Evolutionary conservation across 176 grass and related monocot species (phyloP), one percentile per base, ranked within the genome.

Genomic region (Panicum miliaceum): DNA sequence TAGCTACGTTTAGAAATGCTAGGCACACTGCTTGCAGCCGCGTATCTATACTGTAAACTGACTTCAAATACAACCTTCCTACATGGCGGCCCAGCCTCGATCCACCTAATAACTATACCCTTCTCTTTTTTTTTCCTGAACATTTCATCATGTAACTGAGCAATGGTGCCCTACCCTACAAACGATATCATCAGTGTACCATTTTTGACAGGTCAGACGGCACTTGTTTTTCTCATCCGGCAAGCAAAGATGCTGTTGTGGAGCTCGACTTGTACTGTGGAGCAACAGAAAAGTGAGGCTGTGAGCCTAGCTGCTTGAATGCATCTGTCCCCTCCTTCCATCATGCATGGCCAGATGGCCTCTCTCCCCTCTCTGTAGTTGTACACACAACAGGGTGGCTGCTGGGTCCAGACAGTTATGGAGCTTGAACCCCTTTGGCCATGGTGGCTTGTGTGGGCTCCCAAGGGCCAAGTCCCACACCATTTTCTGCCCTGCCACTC

Each of bases 321-420:
- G 82, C 52, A 85, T 81, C 22, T 67, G 78, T 40, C 87, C 25
- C 64, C 62, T 61, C 65, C 77, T 46, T 54, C 41, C 67, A 81
- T 81, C 62, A 85, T 63, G 70, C 75, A 26, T 10, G 27, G n/a
- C n/a, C n/a, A n/a, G n/a, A n/a, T n/a, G n/a, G 7, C 43, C 3
- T 4, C 23, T 13, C 5, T 14, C 22, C 2, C 18, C 62, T 38
- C 56, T 23, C 51, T 53, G 57, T 36, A 73, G 43, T 34, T 81
- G 40, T 81, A 61, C 64, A 57, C 48, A 43, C 14, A 10, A 81
- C 82, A 85, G 83, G 78, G 63, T 85, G 83, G 62, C 82, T 62
- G 70, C 63, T 82, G 88, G 77, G 82, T 51, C 77, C 77, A 46
- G 68, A 81, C 25, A 82, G 78, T 71, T 89, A 85, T 85, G 50